A percentile compares a stretch with the other conserved stretches of the same genome.
These are phyloP conservation scores for Agrocybe chaxingu DNA, from an alignment of 768 basidiomycete genomes.

Conservation along the genomic window DNA sequence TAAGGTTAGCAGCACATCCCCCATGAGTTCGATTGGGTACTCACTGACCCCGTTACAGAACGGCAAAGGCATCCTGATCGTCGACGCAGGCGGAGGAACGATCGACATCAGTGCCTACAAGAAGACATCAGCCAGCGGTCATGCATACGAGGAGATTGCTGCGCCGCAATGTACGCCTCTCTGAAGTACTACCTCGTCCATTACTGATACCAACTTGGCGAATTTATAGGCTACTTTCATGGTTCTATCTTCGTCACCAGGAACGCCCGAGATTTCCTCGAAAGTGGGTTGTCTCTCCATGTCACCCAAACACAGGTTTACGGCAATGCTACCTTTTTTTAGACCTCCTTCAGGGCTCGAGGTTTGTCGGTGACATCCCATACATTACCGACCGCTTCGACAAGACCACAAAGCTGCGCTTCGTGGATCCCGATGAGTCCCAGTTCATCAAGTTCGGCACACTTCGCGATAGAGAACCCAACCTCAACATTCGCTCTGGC, in stretches of 20 bases:
- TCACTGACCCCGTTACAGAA: slow-evolving; percentile 21
- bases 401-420: slow-evolving; percentile 40
- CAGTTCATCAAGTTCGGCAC: slow-evolving; percentile 46
- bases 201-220: neutral
- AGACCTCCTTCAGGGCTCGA: slow-evolving; percentile 38
- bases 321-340: neutral
- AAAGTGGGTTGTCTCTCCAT: slow-evolving; percentile 22
- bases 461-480: slow-evolving; percentile 34
- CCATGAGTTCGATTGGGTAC: neutral
- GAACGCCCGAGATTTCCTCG: slow-evolving; percentile 33
- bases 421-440: slow-evolving; percentile 31
- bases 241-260: slow-evolving; percentile 49
- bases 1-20: slow-evolving; percentile 18
- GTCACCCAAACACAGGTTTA: neutral
- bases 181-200: neutral
- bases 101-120: slow-evolving; percentile 59
- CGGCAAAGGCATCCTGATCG: slow-evolving; percentile 46
- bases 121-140: slow-evolving; percentile 24
- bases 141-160: slow-evolving; percentile 45
- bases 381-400: slow-evolving; percentile 42
- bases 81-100: slow-evolving; percentile 64
- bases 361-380: slow-evolving; percentile 34
- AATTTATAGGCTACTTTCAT: slow-evolving; percentile 25
- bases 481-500: slow-evolving; percentile 39
- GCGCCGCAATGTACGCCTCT: slow-evolving; percentile 34